A percentile compares a stretch with the other conserved stretches of the same genome.
These are phyloP conservation scores for Ganoderma resinaceum DNA, from an alignment of 1,284 basidiomycete genomes.

Conservation along the genomic window DNA sequence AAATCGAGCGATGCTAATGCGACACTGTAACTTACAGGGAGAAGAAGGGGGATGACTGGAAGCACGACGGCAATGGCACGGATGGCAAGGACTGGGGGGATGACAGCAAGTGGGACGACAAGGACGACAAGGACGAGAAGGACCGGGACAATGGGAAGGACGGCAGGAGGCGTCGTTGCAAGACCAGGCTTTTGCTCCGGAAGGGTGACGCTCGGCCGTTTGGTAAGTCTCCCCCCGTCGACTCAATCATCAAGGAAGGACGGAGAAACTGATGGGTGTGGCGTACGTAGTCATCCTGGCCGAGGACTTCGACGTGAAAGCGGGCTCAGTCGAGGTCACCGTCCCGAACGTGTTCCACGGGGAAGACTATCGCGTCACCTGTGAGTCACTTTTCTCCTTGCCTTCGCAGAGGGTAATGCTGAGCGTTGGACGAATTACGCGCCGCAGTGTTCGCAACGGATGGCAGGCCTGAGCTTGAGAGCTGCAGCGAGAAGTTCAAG, in stretches of 20 bases:
- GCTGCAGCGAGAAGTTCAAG: slow-evolving; percentile 3
- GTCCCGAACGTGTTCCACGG: not conserved
- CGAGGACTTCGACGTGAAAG: not conserved
- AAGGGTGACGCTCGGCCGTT: not conserved
- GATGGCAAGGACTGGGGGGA: not conserved
- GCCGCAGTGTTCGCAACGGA: not conserved
- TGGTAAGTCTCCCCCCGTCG: not conserved
- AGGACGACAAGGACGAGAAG: not conserved
- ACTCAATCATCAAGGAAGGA: not conserved
- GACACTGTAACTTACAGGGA: not conserved
- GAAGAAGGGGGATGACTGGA: slow-evolving; percentile 1
- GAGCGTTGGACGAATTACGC: not conserved
- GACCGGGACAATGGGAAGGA: not conserved
- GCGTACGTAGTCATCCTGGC: not conserved
- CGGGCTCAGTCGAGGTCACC: not conserved
- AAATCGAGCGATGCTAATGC: not conserved
- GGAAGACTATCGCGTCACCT: not conserved
- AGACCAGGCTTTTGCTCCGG: not conserved
- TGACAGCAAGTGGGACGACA: not conserved
- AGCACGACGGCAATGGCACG: not conserved
- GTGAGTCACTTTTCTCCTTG: not conserved
- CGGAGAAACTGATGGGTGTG: not conserved
- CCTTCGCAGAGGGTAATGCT: not conserved
- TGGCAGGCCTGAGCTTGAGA: not conserved
- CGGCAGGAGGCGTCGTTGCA: not conserved